Conservation (phyloP, 768 basidiomycete species). For the Lentinula detonsa region DNA sequence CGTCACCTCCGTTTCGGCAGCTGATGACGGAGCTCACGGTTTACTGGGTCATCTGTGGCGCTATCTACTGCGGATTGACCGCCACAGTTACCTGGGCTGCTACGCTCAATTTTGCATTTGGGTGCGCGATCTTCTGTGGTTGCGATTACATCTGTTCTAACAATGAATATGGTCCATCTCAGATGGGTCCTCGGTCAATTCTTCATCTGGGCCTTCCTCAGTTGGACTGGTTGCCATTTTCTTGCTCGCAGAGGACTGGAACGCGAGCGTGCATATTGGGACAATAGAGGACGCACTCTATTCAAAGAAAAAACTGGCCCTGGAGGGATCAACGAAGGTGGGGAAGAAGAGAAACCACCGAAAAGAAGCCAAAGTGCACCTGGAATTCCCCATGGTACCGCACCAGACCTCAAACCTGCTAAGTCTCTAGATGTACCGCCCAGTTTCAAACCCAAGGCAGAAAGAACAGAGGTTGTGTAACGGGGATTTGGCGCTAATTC, state of each 20-base stretch:
- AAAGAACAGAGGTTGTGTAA: neutral
- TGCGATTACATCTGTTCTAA: neutral
- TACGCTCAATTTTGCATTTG: slow-evolving; percentile 22
- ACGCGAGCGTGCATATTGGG: slow-evolving; percentile 15
- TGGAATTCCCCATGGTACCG: neutral
- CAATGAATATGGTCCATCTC: neutral
- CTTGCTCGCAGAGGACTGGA: slow-evolving; percentile 14
- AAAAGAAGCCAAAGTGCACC: neutral
- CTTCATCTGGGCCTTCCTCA: slow-evolving; percentile 19
- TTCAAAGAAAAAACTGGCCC: neutral
- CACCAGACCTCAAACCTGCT: neutral
- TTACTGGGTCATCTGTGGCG: slow-evolving; percentile 18
- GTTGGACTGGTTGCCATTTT: slow-evolving; percentile 14
- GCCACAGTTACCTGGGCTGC: slow-evolving; percentile 23
- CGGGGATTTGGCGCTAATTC: neutral
- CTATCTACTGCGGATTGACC: slow-evolving; percentile 21
- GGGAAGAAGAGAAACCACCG: neutral
- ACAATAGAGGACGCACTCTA: neutral
- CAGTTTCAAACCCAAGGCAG: neutral
- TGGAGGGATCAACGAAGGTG: neutral
- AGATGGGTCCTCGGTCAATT: slow-evolving; percentile 22
- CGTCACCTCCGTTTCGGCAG: slow-evolving; percentile 21
- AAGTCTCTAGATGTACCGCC: neutral
- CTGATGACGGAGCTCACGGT: slow-evolving; percentile 19
- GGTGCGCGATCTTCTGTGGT: neutral